phyloP scores from a whole-genome alignment of 768 basidiomycete genomes.

The Lactifluus echinatus region DNA sequence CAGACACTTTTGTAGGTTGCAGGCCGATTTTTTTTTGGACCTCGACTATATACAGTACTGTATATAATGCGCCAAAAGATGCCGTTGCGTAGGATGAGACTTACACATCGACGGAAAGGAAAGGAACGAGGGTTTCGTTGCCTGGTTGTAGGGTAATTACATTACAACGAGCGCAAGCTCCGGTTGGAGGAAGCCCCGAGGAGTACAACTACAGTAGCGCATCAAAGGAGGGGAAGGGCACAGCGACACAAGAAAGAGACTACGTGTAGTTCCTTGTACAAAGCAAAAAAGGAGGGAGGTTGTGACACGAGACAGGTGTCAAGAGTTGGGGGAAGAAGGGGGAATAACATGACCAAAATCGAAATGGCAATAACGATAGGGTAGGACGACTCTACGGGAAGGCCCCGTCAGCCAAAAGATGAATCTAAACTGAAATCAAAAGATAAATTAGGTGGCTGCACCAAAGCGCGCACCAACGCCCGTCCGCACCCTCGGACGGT shows the following conservation, averaged over 20 bases:
- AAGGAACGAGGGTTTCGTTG: not conserved
- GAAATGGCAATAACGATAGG: conserved; percentile 17
- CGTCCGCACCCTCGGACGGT: conserved; percentile 61
- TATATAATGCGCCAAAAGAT: not conserved
- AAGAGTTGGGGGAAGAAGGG: not conserved
- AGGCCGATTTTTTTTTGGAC: not conserved
- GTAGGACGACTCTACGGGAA: not conserved
- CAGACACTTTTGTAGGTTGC: not conserved
- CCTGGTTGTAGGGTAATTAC: not conserved
- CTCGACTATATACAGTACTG: not conserved
- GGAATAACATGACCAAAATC: not conserved
- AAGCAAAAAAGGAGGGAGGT: not conserved
- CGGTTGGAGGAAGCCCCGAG: not conserved
- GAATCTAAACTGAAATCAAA: not conserved
- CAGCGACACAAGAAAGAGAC: not conserved
- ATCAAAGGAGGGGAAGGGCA: not conserved
- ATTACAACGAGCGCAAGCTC: not conserved
- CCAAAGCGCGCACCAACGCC: conserved; percentile 57
- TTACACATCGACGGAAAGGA: not conserved
- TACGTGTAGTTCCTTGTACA: conserved; percentile 3
- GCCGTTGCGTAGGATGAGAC: not conserved
- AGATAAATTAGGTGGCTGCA: conserved; percentile 34
- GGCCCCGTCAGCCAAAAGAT: not conserved
- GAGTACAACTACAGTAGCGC: not conserved
- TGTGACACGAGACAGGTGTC: not conserved